Base-by-base conservation (phyloP, 352 stramenopile species). In the Phytophthora citrophthora region DNA sequence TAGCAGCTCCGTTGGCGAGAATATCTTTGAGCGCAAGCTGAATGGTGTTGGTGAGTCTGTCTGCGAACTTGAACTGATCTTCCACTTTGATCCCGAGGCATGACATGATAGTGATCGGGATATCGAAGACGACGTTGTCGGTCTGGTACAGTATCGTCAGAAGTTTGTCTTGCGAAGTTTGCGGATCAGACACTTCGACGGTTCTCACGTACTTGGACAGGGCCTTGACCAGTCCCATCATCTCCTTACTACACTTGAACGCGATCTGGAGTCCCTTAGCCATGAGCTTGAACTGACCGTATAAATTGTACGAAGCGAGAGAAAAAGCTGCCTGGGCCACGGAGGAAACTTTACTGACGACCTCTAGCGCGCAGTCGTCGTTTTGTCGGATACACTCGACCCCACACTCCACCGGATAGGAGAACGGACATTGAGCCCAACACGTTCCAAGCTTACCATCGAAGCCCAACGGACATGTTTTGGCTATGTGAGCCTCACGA, bases 311-410 rank as follows among this genome's bases (percentile, higher is more conserved):
- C 10, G 61, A 27, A 50, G 70, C 65, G 9, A 74, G 9, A 11
- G 66, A 72, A n/a, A 78, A 38, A n/a, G 48, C 65, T 10, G 62
- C 45, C 40, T 74, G 61, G 5, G 36, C 70, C 5, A 76, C 66
- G 12, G 38, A 46, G 20, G 55, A 58, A 43, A 77, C 43, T 27
- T 81, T 78, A 34, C 31, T 76, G 7, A 81, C 34, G 8, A 84
- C 43, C 41, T 69, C 72, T 18, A 74, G 53, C 9, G 49, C 61
- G 31, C 75, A 84, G 51, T 81, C 66, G n/a, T 72, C 68, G 12
- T 75, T 81, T 52, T 84, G 75, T 8, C 72, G 69, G 18, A 84
- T 69, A 26, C 75, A 84, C 45, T 81, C 72, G 38, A 79, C 60
- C 47, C 72, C 75, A 54, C 75, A 84, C 36, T 72, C 29, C 0